These are phyloP conservation scores for Penicillium soppii DNA, from an alignment of 495 filamentous ascomycete species.

Conservation along the genomic window DNA sequence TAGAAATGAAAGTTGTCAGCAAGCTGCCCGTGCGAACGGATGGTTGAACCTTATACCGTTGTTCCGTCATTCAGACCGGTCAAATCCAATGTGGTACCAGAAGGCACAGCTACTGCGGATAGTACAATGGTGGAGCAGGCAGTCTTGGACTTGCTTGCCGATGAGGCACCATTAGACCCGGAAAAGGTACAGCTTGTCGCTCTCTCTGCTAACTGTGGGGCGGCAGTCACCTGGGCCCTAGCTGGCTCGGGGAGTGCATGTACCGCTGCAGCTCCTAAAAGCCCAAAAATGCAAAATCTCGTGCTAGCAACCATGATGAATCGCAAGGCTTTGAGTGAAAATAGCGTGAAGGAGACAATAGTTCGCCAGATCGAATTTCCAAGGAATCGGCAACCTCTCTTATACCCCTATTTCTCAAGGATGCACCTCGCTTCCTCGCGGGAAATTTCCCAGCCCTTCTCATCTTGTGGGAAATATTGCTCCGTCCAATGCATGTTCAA, in stretches of 20 bases:
- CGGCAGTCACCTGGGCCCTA: background rate
- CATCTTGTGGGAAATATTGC: background rate
- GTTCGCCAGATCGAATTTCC: no score
- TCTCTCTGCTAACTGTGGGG: background rate
- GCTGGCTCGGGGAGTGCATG: background rate
- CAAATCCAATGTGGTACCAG: slow-evolving; percentile 48
- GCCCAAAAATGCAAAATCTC: background rate
- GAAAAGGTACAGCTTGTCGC: slow-evolving; percentile 2
- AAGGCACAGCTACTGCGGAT: slow-evolving; percentile 41
- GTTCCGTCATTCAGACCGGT: slow-evolving; percentile 42
- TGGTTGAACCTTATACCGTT: slow-evolving; percentile 15
- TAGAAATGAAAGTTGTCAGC: background rate
- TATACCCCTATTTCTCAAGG: background rate
- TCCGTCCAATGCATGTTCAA: background rate
- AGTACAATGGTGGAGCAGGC: slow-evolving; percentile 49
- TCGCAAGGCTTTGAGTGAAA: no score
- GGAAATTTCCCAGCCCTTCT: background rate
- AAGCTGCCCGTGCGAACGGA: background rate
- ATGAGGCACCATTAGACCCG: slow-evolving; percentile 13
- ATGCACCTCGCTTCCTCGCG: background rate
- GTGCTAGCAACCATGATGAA: background rate
- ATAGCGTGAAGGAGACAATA: no score
- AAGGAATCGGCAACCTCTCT: no score
- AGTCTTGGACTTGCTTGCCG: slow-evolving; percentile 36
- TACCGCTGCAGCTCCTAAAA: background rate